Evolutionary conservation across 257 asterid genomes (phyloP).

Genomic region (Fraxinus excelsior): DNA sequence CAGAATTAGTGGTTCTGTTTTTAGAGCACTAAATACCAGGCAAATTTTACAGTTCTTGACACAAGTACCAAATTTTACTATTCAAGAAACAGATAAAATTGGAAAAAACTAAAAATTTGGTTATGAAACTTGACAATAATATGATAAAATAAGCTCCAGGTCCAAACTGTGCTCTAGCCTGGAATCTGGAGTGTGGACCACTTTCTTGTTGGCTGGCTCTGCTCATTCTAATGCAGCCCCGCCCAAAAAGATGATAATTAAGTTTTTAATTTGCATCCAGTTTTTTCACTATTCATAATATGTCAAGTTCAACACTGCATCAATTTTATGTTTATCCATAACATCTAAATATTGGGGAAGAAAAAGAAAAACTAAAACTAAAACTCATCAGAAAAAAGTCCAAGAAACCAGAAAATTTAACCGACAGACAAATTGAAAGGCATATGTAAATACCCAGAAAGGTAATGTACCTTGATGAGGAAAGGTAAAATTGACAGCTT

Average conservation of each 20-base stretch:
- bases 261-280: neutral
- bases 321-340: neutral
- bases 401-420: neutral
- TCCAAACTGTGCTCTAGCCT: neutral
- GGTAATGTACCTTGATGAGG: neutral
- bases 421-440: neutral
- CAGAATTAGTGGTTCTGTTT: slow-evolving; percentile 22
- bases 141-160: neutral
- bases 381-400: neutral
- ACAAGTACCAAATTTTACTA: slow-evolving; percentile 11
- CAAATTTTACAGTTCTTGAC: slow-evolving; percentile 2
- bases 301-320: neutral
- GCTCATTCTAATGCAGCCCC: neutral
- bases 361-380: neutral
- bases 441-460: neutral
- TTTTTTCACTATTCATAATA: neutral
- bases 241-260: neutral
- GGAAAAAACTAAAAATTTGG: neutral
- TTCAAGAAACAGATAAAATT: neutral
- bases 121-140: neutral
- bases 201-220: neutral
- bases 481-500: neutral
- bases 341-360: neutral
- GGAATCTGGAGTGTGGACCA: neutral
- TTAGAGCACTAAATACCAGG: slow-evolving; percentile 17